phyloP scores from a whole-genome alignment of 1,284 basidiomycete genomes.

The Macrocystidia cucumis region DNA sequence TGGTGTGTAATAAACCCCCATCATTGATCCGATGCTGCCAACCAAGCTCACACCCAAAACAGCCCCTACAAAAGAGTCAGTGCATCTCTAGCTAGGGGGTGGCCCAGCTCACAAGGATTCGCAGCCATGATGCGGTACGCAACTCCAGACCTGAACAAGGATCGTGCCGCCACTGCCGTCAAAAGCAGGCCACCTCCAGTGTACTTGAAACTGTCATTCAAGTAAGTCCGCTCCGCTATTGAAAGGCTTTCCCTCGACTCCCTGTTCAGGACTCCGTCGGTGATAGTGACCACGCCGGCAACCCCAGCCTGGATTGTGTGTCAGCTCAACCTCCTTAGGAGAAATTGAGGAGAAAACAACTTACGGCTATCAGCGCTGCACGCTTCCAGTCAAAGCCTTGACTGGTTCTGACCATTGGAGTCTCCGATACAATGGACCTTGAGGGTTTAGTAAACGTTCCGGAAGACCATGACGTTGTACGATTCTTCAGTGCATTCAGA shows the following conservation, averaged over 20 bases:
- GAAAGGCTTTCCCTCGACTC: constrained; percentile 69
- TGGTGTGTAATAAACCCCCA: constrained; percentile 68
- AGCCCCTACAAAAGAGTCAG: constrained; percentile 42
- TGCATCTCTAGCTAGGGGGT: not conserved
- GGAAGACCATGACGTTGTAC: constrained; percentile 7
- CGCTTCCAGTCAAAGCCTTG: constrained; percentile 31
- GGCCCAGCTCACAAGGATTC: constrained; percentile 65
- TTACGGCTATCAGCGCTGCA: constrained; percentile 33
- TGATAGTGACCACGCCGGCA: constrained; percentile 56
- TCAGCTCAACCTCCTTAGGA: not conserved
- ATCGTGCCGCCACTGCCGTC: constrained; percentile 73
- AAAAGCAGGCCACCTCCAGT: constrained; percentile 76
- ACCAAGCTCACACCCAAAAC: constrained; percentile 80
- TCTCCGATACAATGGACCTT: constrained; percentile 23
- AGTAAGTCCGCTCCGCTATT: constrained; percentile 53
- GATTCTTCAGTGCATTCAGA: constrained; percentile 11
- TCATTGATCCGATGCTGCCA: constrained; percentile 72
- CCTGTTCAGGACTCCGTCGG: constrained; percentile 66
- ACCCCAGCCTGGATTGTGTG: constrained; percentile 46
- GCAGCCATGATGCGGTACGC: constrained; percentile 77
- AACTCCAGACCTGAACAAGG: constrained; percentile 70
- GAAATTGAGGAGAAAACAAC: constrained; percentile 8
- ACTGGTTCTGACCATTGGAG: constrained; percentile 19
- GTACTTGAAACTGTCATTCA: constrained; percentile 83
- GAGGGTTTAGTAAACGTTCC: constrained; percentile 12